Evolutionary conservation across 805 yeast species (phyloP).

Genomic region (Metschnikowia lochheadii): DNA sequence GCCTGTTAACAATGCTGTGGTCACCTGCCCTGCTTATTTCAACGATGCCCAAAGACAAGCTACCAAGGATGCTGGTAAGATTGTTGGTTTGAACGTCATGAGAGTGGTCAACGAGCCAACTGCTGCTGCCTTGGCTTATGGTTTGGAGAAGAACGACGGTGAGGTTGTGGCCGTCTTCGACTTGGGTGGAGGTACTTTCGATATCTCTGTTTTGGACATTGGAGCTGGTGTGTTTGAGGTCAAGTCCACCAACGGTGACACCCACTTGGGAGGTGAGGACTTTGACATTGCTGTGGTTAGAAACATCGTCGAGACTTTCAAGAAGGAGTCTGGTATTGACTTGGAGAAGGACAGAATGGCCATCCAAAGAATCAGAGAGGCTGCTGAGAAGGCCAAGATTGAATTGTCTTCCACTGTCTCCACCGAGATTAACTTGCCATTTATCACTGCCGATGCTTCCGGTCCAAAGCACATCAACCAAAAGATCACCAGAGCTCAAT

Average conservation of each 20-base stretch:
- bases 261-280: conserved; percentile 92
- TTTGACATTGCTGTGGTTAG: conserved; percentile 85
- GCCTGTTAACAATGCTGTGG: conserved; percentile 83
- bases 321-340: conserved; percentile 67
- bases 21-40: conserved; percentile 87
- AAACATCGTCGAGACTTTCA: conserved; percentile 74
- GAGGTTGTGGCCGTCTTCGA: conserved; percentile 94
- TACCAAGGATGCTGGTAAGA: conserved; percentile 96
- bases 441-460: conserved; percentile 81
- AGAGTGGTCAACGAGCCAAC: conserved; percentile 91
- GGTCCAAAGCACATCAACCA: conserved; percentile 78
- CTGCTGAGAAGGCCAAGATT: conserved; percentile 82
- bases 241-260: conserved; percentile 95
- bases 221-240: conserved; percentile 98
- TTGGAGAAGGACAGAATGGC: conserved; percentile 39
- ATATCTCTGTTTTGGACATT: conserved; percentile 92
- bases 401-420: conserved; percentile 71
- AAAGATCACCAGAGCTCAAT: conserved; percentile 62
- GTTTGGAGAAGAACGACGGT: conserved; percentile 79
- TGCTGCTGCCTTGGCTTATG: conserved; percentile 93
- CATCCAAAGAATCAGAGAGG: conserved; percentile 68
- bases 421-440: conserved; percentile 77
- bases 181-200: conserved; percentile 98
- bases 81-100: conserved; percentile 87
- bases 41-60: conserved; percentile 92